Percentiles rank a stretch among this genome's conserved stretches.
Conservation (phyloP, 2,329 filamentous ascomycete species). For the Monascus ruber region DNA sequence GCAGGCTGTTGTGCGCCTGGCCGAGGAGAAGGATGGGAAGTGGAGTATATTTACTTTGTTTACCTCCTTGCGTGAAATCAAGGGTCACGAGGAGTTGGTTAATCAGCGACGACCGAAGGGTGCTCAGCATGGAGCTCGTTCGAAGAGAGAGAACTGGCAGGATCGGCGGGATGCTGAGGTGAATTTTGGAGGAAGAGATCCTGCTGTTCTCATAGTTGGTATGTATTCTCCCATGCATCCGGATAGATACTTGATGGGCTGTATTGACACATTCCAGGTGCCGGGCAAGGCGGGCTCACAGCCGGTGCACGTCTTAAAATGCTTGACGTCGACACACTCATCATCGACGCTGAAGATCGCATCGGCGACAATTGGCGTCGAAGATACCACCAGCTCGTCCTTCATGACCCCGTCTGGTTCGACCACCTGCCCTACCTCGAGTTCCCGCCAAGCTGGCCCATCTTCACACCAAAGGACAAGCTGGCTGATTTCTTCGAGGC, state of each 20-base stretch:
- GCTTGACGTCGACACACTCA: conserved; percentile 43
- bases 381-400: conserved; percentile 53
- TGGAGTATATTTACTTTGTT: conserved; percentile 58
- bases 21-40: conserved; percentile 21
- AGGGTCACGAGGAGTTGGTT: conserved; percentile 41
- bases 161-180: conserved; percentile 40
- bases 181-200: conserved; percentile 43
- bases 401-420: conserved; percentile 54
- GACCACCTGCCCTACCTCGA: conserved; percentile 49
- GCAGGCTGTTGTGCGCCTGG: conserved; percentile 44
- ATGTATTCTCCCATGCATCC: conserved; percentile 12
- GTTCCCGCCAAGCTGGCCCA: conserved; percentile 55
- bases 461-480: conserved; percentile 63
- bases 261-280: conserved; percentile 29
- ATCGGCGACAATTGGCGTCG: conserved; percentile 56
- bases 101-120: conserved; percentile 42
- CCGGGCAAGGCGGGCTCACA: conserved; percentile 50
- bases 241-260: not conserved
- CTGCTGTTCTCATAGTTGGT: conserved; percentile 52
- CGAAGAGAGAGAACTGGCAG: conserved; percentile 48
- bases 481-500: conserved; percentile 57
- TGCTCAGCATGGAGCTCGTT: conserved; percentile 43
- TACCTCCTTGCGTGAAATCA: conserved; percentile 46
- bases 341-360: conserved; percentile 48
- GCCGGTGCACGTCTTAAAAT: conserved; percentile 49